Base-by-base conservation (phyloP, 2,329 filamentous ascomycete species). In the Pseudogymnoascus sp. region DNA sequence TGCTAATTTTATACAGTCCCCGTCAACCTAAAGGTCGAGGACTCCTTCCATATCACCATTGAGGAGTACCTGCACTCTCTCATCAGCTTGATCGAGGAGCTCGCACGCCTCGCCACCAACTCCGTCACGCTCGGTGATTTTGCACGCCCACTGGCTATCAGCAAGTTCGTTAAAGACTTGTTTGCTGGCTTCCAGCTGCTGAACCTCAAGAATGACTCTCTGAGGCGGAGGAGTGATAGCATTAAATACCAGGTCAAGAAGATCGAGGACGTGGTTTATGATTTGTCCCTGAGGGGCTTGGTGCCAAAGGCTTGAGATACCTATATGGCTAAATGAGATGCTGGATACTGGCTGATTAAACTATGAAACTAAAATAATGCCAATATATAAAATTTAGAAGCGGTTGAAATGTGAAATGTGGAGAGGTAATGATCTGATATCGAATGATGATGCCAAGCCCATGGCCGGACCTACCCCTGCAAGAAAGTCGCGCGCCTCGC, bases 231-330 rank as follows among this genome's bases (percentile, higher is more conserved):
- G 65, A 91, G 90, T 62, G 94, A 99, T 76, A 89, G 88, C 4
- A 89, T 99, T 75, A 99, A 99, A 80, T 99, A 99, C 73, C 88
- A 89, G 70, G 91, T 99, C 71, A 99, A 97, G 81, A 93, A 96
- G 74, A 91, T 97, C 10, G 94, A 99, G 79, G 94, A 97, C 72
- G 92, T 99, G 10, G 93, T 97, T 59, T 99, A 99, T 72, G 94
- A 99, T 74, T 78, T 99, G 62, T 93, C 90, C 25, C 77, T 99
- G 72, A 84, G 94, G 63, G 93, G 94, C 59, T 74, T 97, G 71
- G 81, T 95, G 58, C 84, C 87, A 37, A 72, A 67, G 39, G 61
- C 66, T 59, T 25, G 13, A 59, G 15, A 59, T 25, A 39, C 4
- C 21, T 25, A 58, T 18, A 59, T 36, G 31, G 25, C 7, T 52